Evolutionary conservation across 1,139 yeast genomes (phyloP), one percentile per base, ranked within the genome.

Genomic region (Sugiyamaella novakii): DNA sequence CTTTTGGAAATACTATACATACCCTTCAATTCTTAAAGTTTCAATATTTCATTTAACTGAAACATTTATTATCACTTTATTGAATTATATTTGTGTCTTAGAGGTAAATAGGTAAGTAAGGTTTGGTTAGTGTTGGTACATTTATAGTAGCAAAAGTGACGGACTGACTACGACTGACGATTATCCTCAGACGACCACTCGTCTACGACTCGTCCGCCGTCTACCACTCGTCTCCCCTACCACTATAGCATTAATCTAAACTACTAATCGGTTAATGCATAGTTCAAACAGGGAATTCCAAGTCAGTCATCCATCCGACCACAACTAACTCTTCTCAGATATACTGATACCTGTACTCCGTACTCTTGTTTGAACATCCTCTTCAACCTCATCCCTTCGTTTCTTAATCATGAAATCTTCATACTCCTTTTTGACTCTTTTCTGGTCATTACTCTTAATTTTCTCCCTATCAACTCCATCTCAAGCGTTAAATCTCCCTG

Each of bases 81-180:
- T 39, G 43, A 14, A n/a, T 42, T 42, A 33, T 34, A 33, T 34
- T 42, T 28, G 37, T 42, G 46, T 42, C 46, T 42, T 42, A 42
- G 46, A 42, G 27, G 27, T 31, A 25, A 25, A 22, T 33, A 42
- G 46, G 46, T 42, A 39, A 39, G 43, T 34, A 22, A 14, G 10
- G 35, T 11, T 17, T 24, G 33, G n/a, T n/a, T n/a, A n/a, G n/a
- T n/a, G n/a, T n/a, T n/a, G n/a, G n/a, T n/a, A n/a, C 39, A 42
- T 33, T 31, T 21, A 42, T 41, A 14, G 33, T 29, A 29, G 10
- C 7, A 29, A 17, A 11, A 29, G 33, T 29, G 33, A 17, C 27
- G n/a, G n/a, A n/a, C n/a, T n/a, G n/a, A n/a, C n/a, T n/a, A n/a
- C n/a, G n/a, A n/a, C n/a, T n/a, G n/a, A n/a, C n/a, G n/a, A n/a